Percentiles rank a stretch among this genome's conserved stretches.
phyloP scores from a whole-genome alignment of 148 eudicot genomes.

The Heliamphora exappendiculata region DNA sequence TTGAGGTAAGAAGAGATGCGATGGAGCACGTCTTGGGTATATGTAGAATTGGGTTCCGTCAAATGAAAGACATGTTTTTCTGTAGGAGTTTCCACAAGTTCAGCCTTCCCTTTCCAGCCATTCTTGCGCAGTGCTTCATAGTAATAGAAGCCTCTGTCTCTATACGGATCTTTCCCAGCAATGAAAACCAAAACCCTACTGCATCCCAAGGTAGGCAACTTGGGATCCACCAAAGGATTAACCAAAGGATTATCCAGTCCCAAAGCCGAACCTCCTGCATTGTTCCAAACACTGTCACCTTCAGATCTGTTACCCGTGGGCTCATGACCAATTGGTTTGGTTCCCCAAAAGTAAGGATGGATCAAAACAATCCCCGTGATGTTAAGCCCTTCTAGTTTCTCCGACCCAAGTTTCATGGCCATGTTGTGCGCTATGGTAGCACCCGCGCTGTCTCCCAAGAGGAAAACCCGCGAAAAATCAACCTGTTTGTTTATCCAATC shows the following conservation, averaged over 20 bases:
- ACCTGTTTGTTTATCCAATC: constrained; percentile 25
- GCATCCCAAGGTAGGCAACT: no score
- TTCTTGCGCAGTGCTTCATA: no score
- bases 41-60: neutral
- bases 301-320: neutral
- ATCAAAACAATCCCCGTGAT: constrained; percentile 19
- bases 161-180: no score
- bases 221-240: constrained; percentile 22
- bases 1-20: neutral
- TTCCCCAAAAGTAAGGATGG: constrained; percentile 24
- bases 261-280: neutral
- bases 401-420: constrained; percentile 11
- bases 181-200: no score
- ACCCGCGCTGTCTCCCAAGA: constrained; percentile 34
- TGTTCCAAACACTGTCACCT: neutral
- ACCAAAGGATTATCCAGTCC: constrained; percentile 14
- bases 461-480: constrained; percentile 11
- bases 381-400: neutral
- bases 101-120: no score
- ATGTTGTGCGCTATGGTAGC: constrained; percentile 36
- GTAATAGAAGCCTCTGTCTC: no score
- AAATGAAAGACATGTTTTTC: constrained; percentile 17
- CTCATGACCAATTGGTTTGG: constrained; percentile 1
- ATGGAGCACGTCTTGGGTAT: neutral
- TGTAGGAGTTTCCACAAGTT: no score